Evolutionary conservation across 805 yeast species (phyloP).

Genomic region (Middelhovenomyces tepae): DNA sequence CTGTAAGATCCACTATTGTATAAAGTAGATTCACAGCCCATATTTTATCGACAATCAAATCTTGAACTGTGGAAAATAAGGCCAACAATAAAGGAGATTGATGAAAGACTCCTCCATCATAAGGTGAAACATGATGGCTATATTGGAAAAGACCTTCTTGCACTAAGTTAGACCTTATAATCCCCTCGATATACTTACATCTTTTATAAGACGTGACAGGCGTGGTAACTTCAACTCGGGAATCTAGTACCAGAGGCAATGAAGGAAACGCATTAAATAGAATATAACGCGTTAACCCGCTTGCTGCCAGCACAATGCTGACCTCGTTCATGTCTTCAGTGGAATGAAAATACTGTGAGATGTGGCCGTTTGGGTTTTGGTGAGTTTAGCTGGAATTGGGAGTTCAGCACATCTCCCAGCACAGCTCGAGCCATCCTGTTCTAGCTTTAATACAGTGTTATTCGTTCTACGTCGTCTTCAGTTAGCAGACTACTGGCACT

Average conservation of each 20-base stretch:
- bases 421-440: no score
- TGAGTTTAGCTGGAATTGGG: no score
- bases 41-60: constrained; percentile 9
- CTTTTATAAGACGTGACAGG: constrained; percentile 61
- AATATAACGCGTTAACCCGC: no score
- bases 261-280: constrained; percentile 18
- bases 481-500: no score
- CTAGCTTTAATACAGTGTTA: no score
- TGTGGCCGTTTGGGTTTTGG: no score
- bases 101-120: constrained; percentile 79
- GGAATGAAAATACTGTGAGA: no score
- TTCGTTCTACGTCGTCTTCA: no score
- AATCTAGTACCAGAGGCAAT: constrained; percentile 31
- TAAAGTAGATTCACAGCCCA: constrained; percentile 35
- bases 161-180: constrained; percentile 19
- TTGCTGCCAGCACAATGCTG: no score
- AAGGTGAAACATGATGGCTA: constrained; percentile 50
- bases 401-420: no score
- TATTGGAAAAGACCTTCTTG: constrained; percentile 61
- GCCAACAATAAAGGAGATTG: constrained; percentile 71
- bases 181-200: constrained; percentile 1
- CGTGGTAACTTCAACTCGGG: constrained; percentile 59
- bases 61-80: constrained; percentile 35
- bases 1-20: constrained; percentile 49
- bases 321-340: no score